Base-by-base conservation (phyloP, 2,329 filamentous ascomycete genomes). In the Ascochyta rabiei region DNA sequence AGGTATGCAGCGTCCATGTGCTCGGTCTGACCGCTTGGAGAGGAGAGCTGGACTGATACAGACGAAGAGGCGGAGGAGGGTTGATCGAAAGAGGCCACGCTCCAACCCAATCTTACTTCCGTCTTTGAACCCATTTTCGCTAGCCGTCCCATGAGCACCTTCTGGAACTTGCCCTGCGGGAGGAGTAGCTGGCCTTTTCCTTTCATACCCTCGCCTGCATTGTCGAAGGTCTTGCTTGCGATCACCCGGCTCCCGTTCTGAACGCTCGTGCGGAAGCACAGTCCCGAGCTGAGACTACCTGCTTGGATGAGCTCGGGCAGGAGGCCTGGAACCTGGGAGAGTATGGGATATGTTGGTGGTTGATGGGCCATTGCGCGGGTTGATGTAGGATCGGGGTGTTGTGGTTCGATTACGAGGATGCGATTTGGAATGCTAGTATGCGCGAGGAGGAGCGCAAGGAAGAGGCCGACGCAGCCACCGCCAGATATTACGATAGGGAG, bases 301-400 rank as follows among this genome's bases (percentile, higher is more conserved):
- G 60, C 57, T 23, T 62, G 65, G 7, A 70, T 56, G 19, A 78
- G 64, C 26, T 75, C 72, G 0, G 72, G 65, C 16, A 77, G 62
- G 2, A 79, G 57, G 2, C 71, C 75, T 8, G 74, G 56, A 2
- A 67, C 71, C 18, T 69, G 64, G 0, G 69, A 65, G 51, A 79
- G 70, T 12, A 77, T 71, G 0, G 75, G 73, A 34, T 77, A 75
- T 0, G 76, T 72, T 2, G 72, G 70, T 8, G 76, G 75, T 53
- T 77, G 73, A 53, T 79, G 77, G 3, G 77, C 75, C 56, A 77
- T 77, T 50, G 77, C 77, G 42, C 76, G 72, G 13, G 77, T 76
- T 6, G 73, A 72, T 6, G 66, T 56, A 4, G 59, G 59, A 23
- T 68, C 64, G 0, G 69, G 67, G 16, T 46, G 26, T 8, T 54